Evolutionary conservation across 257 asterid species (phyloP).

Genomic region (Solanum chilense): DNA sequence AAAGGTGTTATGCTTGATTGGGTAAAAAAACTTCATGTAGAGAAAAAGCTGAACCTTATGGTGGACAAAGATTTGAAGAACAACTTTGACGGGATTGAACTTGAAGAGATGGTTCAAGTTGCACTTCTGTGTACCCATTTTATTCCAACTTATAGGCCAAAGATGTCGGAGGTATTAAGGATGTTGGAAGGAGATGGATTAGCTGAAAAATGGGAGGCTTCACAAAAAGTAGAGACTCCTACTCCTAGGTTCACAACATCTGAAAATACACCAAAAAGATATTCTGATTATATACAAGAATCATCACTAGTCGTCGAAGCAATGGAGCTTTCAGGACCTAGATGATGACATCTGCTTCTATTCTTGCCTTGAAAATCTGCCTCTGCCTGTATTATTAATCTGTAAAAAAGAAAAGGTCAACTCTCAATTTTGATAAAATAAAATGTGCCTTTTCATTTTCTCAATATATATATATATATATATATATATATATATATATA

Average conservation of each 20-base stretch:
- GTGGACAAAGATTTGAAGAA: slow-evolving; percentile 14
- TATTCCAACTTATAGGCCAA: slow-evolving; percentile 16
- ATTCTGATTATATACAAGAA: slow-evolving; percentile 8
- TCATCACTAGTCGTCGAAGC: slow-evolving; percentile 11
- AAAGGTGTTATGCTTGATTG: slow-evolving; percentile 23
- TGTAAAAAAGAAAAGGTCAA: not conserved
- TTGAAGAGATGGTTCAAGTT: slow-evolving; percentile 24
- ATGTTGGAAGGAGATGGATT: slow-evolving; percentile 33
- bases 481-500: too few species aligned
- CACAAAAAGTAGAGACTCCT: slow-evolving; percentile 11
- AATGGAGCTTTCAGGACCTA: slow-evolving; percentile 21
- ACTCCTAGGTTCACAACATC: not conserved
- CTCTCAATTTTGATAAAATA: not conserved
- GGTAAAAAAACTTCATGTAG: slow-evolving; percentile 23
- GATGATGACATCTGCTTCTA: slow-evolving; percentile 1
- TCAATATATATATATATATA: too few species aligned
- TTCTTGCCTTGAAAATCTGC: not conserved
- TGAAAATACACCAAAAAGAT: not conserved
- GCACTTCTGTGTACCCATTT: slow-evolving; percentile 24
- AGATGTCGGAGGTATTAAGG: slow-evolving; percentile 26
- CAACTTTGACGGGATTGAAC: slow-evolving; percentile 13
- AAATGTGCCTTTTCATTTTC: not conserved
- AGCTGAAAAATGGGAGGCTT: slow-evolving; percentile 7
- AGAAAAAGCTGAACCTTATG: slow-evolving; percentile 16
- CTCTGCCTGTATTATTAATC: not conserved